Conservation (phyloP, 768 basidiomycete species). For the Auricularia sp. region DNA sequence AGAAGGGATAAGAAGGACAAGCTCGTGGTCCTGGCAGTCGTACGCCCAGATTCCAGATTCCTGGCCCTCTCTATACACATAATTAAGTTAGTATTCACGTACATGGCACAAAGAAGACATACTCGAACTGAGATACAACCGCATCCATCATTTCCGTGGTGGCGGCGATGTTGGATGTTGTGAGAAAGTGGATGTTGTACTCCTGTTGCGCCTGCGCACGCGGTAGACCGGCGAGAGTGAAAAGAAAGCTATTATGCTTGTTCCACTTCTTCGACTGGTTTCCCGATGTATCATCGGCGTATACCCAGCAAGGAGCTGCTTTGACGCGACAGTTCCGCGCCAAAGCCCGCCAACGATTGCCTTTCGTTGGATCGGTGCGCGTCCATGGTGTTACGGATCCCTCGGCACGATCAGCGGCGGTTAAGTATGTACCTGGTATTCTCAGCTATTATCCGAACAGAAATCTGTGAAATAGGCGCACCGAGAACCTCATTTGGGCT, state of each 20-base stretch:
- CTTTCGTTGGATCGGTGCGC: not conserved
- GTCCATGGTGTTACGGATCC: not conserved
- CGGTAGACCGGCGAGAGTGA: slow-evolving; percentile 17
- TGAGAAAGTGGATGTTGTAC: slow-evolving; percentile 15
- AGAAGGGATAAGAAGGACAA: slow-evolving; percentile 20
- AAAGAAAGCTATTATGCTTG: slow-evolving; percentile 18
- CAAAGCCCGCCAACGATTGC: slow-evolving; percentile 8
- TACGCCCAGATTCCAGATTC: slow-evolving; percentile 13
- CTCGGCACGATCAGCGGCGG: not conserved
- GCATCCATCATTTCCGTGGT: slow-evolving; percentile 18
- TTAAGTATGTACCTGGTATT: not conserved
- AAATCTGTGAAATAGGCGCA: not conserved
- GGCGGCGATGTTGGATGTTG: slow-evolving; percentile 16
- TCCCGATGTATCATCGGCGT: slow-evolving; percentile 20
- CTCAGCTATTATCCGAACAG: not conserved
- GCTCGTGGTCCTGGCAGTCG: slow-evolving; percentile 16
- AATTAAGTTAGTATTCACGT: not conserved
- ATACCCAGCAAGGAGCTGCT: slow-evolving; percentile 13
- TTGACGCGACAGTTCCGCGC: slow-evolving; percentile 9
- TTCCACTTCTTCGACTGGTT: slow-evolving; percentile 22
- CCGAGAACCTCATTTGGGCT: not conserved
- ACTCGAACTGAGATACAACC: slow-evolving; percentile 13
- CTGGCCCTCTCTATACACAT: slow-evolving; percentile 8
- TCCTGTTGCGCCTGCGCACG: slow-evolving; percentile 1
- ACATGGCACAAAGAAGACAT: not conserved